Percentiles rank a stretch among this genome's conserved stretches.
Conservation (phyloP, 176 grass and related monocot species). For the Hordeum vulgare region DNA sequence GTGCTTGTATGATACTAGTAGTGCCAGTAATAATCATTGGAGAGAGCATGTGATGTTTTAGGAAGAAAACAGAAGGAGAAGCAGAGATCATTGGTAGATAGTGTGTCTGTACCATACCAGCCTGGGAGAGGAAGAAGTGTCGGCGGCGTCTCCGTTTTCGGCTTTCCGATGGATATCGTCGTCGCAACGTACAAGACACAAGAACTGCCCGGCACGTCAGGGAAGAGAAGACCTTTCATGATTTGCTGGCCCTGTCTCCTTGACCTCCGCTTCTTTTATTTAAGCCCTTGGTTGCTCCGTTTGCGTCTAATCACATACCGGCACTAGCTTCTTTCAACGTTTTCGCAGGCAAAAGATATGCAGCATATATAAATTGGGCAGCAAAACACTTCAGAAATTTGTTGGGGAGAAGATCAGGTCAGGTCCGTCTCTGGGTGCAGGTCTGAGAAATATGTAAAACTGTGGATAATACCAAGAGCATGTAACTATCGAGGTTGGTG, state of each 20-base stretch:
- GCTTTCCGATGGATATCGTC: constrained; percentile 10
- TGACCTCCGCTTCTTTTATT: background rate
- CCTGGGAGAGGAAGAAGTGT: constrained; percentile 6
- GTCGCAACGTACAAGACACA: background rate
- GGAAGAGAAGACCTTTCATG: constrained; percentile 13
- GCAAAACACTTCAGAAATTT: background rate
- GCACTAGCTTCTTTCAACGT: background rate
- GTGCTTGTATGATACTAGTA: background rate
- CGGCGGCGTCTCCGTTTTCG: constrained; percentile 17
- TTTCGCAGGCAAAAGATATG: background rate
- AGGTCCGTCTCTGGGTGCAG: background rate
- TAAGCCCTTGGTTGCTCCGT: constrained; percentile 1
- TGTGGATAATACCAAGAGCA: background rate
- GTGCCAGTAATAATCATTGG: background rate
- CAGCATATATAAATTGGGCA: background rate
- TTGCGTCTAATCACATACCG: constrained; percentile 3
- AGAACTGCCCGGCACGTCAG: constrained; percentile 35
- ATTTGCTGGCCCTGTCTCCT: constrained; percentile 13
- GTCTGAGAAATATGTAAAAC: background rate
- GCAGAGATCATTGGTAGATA: background rate
- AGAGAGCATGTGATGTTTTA: background rate
- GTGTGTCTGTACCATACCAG: background rate
- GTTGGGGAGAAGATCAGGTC: background rate
- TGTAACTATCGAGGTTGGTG: background rate
- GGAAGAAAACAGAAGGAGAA: background rate